Evolutionary conservation across 2,329 filamentous ascomycete species (phyloP), one percentile per base, ranked within the genome.

Genomic region (Emergomyces africanus): DNA sequence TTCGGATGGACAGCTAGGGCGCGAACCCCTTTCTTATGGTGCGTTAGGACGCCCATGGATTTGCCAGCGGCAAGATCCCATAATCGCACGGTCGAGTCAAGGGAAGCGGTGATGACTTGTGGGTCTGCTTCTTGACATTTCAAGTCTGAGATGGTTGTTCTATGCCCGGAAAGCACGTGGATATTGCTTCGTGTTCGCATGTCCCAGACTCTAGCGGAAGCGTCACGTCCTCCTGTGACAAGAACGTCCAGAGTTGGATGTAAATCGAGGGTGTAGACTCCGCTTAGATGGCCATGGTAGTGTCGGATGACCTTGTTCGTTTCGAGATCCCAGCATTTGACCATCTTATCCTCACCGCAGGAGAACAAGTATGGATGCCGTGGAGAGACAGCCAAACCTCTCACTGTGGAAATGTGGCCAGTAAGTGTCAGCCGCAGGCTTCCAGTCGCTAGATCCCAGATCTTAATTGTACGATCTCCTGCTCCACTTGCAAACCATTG

Each of bases 281-380:
- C 94, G 66, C 89, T 95, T 25, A 99, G 78, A 75, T 99, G 94
- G 20, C 95, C 95, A 72, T 99, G 94, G 72, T 97, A 99, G 74
- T 96, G 90, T 44, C 92, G 84, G 69, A 97, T 96, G 61, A 99
- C 94, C 74, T 96, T 96, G 78, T 99, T 99, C n/a, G 92, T 96
- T 74, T 99, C 94, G 64, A 99, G 77, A 77, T 99, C 94, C 94
- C 94, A 99, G 76, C 94, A 99, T 75, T 99, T 99, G 63, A 99
- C 94, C 91, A 96, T 96, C 78, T 99, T 99, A 73, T 99, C 94
- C 74, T 99, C 94, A 60, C 90, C 95, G 69, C 94, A 99, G 12
- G 90, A 96, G 74, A 99, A 99, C 10, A 99, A 81, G 70, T 99
- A 99, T 0, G 94, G 95, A 75, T 99, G 94, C 53, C 94, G 81